Conservation (phyloP, 2,329 filamentous ascomycete species). For the Colletotrichum sp. region DNA sequence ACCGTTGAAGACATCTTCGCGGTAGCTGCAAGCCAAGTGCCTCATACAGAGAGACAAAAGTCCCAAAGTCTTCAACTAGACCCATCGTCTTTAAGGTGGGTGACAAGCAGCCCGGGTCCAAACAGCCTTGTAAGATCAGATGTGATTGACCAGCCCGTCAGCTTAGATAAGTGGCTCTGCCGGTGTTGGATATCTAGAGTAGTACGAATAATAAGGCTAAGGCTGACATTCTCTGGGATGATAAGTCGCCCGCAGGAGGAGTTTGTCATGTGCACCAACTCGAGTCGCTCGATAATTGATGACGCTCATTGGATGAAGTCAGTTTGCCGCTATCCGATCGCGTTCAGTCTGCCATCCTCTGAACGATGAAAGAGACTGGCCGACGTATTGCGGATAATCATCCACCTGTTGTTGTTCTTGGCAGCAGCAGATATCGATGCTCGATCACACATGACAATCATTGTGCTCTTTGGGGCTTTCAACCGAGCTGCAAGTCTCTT, state of each 20-base stretch:
- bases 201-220: not conserved
- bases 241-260: not conserved
- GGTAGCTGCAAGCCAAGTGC: not conserved
- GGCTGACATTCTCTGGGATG: not conserved
- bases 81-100: not conserved
- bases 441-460: not conserved
- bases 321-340: not conserved
- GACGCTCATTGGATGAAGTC: not conserved
- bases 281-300: not conserved
- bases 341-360: not conserved
- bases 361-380: not conserved
- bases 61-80: not conserved
- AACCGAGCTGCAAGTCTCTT: not conserved
- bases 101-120: not conserved
- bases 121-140: not conserved
- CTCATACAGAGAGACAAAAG: not conserved
- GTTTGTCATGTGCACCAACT: slow-evolving; percentile 10
- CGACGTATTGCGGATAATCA: not conserved
- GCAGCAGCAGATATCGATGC: not conserved
- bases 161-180: not conserved
- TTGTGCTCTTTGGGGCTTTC: not conserved
- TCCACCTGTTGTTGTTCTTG: not conserved
- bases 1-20: not conserved
- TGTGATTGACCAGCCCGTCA: not conserved
- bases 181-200: not conserved